phyloP scores from a whole-genome alignment of 495 filamentous ascomycete genomes.

The Aspergillus bridgeri region DNA sequence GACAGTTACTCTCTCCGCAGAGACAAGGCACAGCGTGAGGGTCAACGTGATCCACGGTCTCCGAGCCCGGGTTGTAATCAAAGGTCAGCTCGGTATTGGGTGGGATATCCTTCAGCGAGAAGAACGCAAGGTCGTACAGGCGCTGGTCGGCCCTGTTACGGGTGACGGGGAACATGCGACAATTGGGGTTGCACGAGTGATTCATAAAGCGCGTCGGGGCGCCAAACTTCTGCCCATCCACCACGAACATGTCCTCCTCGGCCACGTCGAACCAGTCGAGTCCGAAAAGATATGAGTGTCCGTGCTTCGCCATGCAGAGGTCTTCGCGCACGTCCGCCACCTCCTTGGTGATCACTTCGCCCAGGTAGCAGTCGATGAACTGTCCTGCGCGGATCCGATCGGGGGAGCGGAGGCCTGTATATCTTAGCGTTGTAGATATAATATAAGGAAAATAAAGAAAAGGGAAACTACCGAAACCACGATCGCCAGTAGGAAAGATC shows the following conservation, averaged over 20 bases:
- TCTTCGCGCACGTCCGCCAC: constrained; percentile 65
- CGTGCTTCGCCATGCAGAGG: constrained; percentile 30
- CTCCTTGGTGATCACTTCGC: constrained; percentile 74
- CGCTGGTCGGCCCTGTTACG: constrained; percentile 69
- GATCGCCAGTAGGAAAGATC: constrained; percentile 73
- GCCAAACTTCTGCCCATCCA: constrained; percentile 60
- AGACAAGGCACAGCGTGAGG: constrained; percentile 59
- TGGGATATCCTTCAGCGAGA: constrained; percentile 67
- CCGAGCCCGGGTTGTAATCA: constrained; percentile 67
- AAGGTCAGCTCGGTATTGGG: constrained; percentile 77
- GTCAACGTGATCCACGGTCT: constrained; percentile 48
- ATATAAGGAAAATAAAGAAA: not conserved
- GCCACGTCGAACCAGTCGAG: constrained; percentile 72
- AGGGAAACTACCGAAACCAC: constrained; percentile 71
- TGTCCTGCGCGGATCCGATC: constrained; percentile 69
- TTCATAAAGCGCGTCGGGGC: constrained; percentile 61
- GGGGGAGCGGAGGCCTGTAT: constrained; percentile 62
- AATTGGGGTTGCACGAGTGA: constrained; percentile 68
- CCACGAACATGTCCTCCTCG: constrained; percentile 43
- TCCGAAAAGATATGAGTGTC: constrained; percentile 70
- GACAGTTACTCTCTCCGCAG: constrained; percentile 64
- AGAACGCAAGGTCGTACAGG: constrained; percentile 85
- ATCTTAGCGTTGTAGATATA: constrained; percentile 3
- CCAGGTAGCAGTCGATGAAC: constrained; percentile 85
- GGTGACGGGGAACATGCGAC: constrained; percentile 78